These are phyloP conservation scores for Metschnikowia dekortorum DNA, from an alignment of 805 yeast genomes.

Conservation along the genomic window DNA sequence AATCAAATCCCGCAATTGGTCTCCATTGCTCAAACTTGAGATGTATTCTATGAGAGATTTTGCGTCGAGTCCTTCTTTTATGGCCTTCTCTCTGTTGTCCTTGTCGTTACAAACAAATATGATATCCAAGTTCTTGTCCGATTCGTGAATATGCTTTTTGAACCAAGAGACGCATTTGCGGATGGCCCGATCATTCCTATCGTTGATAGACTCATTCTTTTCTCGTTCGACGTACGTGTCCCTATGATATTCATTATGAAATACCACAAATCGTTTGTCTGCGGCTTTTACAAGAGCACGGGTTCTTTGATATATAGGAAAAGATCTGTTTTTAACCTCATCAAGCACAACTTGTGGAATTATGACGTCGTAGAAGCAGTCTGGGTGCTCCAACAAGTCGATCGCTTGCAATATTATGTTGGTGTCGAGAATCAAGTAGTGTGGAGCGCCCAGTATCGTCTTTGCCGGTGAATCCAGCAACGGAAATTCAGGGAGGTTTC, in stretches of 20 bases:
- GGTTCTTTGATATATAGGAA: conserved; percentile 82
- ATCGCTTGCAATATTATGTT: conserved; percentile 85
- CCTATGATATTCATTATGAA: conserved; percentile 85
- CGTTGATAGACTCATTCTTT: conserved; percentile 72
- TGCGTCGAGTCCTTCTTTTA: conserved; percentile 49
- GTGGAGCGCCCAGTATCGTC: conserved; percentile 52
- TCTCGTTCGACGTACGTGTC: conserved; percentile 63
- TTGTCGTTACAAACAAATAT: conserved; percentile 75
- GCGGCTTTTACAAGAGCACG: conserved; percentile 71
- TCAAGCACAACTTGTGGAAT: conserved; percentile 94
- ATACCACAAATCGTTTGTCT: conserved; percentile 81
- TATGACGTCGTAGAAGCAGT: conserved; percentile 81
- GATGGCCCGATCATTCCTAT: conserved; percentile 88
- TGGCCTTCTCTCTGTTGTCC: conserved; percentile 57
- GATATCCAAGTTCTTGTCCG: conserved; percentile 38
- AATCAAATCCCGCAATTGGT: conserved; percentile 72
- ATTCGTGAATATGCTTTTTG: conserved; percentile 51
- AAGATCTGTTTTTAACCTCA: conserved; percentile 82
- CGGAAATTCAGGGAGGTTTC: conserved; percentile 61
- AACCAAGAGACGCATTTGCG: conserved; percentile 73
- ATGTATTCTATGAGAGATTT: conserved; percentile 66
- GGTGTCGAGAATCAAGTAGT: conserved; percentile 82
- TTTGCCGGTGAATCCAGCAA: conserved; percentile 58
- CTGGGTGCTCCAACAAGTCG: conserved; percentile 75
- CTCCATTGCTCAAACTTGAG: conserved; percentile 61